These are phyloP conservation scores for Pyrenophora seminiperda DNA, from an alignment of 2,329 filamentous ascomycete species.

Conservation along the genomic window DNA sequence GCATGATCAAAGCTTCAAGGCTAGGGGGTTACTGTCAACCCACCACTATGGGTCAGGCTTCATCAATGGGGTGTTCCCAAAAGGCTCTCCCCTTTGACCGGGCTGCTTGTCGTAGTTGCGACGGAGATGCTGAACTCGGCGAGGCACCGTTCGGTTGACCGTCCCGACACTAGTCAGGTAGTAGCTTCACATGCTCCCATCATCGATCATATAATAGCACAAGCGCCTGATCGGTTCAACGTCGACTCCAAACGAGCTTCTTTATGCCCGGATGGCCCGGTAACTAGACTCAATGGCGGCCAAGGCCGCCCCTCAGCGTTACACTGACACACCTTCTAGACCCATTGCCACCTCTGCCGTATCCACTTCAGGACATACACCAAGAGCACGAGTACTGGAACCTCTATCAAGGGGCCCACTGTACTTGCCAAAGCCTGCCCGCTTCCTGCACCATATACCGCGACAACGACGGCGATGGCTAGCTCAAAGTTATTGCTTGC, in stretches of 20 bases:
- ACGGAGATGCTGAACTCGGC: neutral
- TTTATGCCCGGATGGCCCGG: neutral
- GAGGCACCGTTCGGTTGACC: neutral
- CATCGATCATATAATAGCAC: neutral
- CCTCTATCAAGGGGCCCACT: conserved; percentile 84
- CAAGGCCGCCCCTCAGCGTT: neutral
- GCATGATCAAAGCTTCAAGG: neutral
- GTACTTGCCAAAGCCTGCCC: conserved; percentile 82
- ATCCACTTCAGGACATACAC: conserved; percentile 74
- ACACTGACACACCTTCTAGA: conserved; percentile 5
- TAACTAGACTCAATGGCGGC: conserved; percentile 2
- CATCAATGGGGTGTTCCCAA: neutral
- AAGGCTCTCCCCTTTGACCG: neutral
- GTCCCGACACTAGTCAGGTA: neutral
- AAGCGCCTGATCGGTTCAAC: conserved; percentile 1
- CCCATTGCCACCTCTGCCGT: conserved; percentile 61
- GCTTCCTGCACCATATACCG: conserved; percentile 76
- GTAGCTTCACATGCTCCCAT: neutral
- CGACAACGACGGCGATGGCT: conserved; percentile 85
- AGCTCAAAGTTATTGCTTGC: conserved; percentile 95
- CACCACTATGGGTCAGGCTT: conserved; percentile 3
- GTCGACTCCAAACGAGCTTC: conserved; percentile 2
- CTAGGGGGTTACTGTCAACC: neutral
- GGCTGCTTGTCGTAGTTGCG: neutral
- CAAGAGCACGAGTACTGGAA: conserved; percentile 76